Evolutionary conservation across 768 basidiomycete genomes (phyloP).

Genomic region (Agaricus bisporus): DNA sequence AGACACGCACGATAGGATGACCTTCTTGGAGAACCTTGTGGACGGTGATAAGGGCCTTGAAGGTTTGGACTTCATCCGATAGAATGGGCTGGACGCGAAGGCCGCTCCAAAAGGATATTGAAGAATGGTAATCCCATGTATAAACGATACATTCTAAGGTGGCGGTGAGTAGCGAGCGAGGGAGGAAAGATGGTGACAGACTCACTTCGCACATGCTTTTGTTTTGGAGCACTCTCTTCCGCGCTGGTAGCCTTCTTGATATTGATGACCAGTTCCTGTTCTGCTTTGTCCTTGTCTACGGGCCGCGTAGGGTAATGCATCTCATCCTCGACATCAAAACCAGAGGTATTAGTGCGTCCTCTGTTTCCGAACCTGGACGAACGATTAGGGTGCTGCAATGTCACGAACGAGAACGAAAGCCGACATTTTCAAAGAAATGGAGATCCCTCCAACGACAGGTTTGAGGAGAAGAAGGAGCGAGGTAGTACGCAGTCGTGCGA

Average conservation of each 20-base stretch:
- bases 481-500: conserved; percentile 8
- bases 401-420: background rate
- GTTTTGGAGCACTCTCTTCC: conserved; percentile 96
- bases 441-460: background rate
- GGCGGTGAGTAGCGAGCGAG: conserved; percentile 11
- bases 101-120: conserved; percentile 96
- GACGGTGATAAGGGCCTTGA: conserved; percentile 95
- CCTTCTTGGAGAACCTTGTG: conserved; percentile 99
- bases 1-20: conserved; percentile 70
- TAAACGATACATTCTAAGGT: conserved; percentile 90
- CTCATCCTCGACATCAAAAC: conserved; percentile 74
- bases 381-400: background rate
- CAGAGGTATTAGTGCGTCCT: conserved; percentile 30
- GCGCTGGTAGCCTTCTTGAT: conserved; percentile 98
- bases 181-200: conserved; percentile 13
- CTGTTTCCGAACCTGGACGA: conserved; percentile 33
- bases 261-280: conserved; percentile 87
- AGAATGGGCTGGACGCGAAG: conserved; percentile 95
- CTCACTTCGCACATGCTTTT: conserved; percentile 98
- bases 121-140: conserved; percentile 99
- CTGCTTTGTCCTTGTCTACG: conserved; percentile 98
- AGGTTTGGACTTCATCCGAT: conserved; percentile 95
- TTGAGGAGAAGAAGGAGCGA: background rate
- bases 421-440: conserved; percentile 6
- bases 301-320: conserved; percentile 94